Percentiles rank a stretch among this genome's conserved stretches.
phyloP scores from a whole-genome alignment of 257 asterid genomes.

The Echites panduratus region DNA sequence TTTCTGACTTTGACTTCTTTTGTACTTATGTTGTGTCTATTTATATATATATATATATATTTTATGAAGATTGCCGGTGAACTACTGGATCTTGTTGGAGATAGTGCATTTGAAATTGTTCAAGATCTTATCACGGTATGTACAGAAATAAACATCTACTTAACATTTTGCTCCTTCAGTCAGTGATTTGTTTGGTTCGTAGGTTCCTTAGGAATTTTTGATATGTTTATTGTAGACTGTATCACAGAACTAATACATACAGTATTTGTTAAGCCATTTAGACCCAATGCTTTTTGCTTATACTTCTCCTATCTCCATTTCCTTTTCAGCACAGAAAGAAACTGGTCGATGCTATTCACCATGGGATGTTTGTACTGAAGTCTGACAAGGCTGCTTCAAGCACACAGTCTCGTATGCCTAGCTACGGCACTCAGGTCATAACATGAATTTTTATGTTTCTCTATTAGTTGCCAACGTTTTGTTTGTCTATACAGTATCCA shows the following conservation, averaged over 20 bases:
- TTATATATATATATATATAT: too few relatives aligned
- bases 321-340: conserved; percentile 78
- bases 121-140: conserved; percentile 87
- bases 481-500: neutral
- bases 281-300: neutral
- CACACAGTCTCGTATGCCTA: conserved; percentile 65
- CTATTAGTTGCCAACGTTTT: neutral
- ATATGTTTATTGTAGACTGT: neutral
- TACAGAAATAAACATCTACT: neutral
- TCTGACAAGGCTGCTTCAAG: conserved; percentile 68
- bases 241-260: neutral
- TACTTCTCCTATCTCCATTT: neutral
- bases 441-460: conserved; percentile 10
- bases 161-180: neutral
- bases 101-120: conserved; percentile 83
- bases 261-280: neutral
- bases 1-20: neutral
- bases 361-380: conserved; percentile 64
- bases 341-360: conserved; percentile 75
- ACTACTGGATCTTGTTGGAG: conserved; percentile 95
- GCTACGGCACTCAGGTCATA: conserved; percentile 93
- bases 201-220: neutral
- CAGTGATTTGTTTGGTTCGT: neutral
- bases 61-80: conserved; percentile 76
- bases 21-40: too few relatives aligned